Evolutionary conservation across 768 basidiomycete genomes (phyloP).

Genomic region (Serendipita sp.): DNA sequence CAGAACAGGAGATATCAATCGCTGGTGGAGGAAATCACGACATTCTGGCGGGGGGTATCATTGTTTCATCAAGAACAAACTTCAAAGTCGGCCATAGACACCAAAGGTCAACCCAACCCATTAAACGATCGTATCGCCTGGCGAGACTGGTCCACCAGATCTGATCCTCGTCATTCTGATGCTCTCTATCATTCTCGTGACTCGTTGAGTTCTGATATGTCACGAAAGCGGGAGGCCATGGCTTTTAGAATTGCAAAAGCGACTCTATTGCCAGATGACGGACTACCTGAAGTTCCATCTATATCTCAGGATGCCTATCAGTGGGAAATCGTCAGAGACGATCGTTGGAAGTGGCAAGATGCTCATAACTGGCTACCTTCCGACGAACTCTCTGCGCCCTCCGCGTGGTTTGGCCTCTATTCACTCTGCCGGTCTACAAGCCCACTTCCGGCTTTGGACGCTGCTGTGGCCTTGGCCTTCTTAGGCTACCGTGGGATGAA

Average conservation of each 20-base stretch:
- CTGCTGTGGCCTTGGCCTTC: neutral
- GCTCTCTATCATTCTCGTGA: neutral
- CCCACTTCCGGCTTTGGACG: neutral
- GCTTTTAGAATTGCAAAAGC: neutral
- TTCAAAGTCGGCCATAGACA: neutral
- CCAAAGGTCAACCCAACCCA: too few species aligned
- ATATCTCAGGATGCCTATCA: neutral
- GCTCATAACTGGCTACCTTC: neutral
- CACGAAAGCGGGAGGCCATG: neutral
- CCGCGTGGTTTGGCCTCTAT: neutral
- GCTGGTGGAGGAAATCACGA: constrained; percentile 17
- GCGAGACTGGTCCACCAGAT: neutral
- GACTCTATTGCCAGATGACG: neutral
- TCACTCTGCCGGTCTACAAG: neutral
- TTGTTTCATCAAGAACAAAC: neutral
- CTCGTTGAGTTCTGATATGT: neutral
- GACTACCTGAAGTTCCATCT: neutral
- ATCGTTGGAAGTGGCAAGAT: neutral
- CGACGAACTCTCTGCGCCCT: neutral
- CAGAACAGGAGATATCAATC: constrained; percentile 21
- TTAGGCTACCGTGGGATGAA: neutral
- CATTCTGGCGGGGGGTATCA: neutral
- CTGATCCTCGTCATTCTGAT: neutral
- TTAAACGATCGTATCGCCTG: too few species aligned
- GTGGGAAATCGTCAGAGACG: neutral